Percentiles rank a stretch among this genome's conserved stretches.
Evolutionary conservation across 2,329 filamentous ascomycete genomes (phyloP).

Genomic region (Ascochyta viciae-villosae): DNA sequence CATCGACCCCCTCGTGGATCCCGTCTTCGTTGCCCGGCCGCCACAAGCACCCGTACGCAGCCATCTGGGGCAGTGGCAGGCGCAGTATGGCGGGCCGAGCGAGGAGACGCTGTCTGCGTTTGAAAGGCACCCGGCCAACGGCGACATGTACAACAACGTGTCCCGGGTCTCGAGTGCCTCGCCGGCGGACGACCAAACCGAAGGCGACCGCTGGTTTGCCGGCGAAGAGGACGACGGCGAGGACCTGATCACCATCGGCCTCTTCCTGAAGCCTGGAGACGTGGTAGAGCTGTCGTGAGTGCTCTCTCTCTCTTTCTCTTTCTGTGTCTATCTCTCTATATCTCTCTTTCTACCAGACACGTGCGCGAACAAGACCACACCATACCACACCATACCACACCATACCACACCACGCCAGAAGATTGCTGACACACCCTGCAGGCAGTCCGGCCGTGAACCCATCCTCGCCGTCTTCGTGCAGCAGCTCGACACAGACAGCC

Average conservation of each 20-base stretch:
- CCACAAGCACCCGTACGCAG: conserved; percentile 32
- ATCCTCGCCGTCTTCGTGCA: conserved; percentile 59
- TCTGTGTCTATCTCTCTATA: too few relatives aligned
- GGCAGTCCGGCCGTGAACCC: conserved; percentile 44
- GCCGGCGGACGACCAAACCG: conserved; percentile 34
- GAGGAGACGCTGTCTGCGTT: conserved; percentile 41
- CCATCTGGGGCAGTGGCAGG: conserved; percentile 53
- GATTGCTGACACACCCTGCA: background rate
- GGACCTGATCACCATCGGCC: conserved; percentile 44
- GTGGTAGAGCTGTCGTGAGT: conserved; percentile 55
- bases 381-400: too few relatives aligned
- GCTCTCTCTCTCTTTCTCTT: too few relatives aligned
- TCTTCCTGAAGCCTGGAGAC: conserved; percentile 54
- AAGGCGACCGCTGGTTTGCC: conserved; percentile 27
- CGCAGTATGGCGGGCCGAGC: conserved; percentile 46
- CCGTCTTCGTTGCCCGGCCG: conserved; percentile 22
- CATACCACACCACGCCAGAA: too few relatives aligned
- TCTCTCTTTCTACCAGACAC: background rate
- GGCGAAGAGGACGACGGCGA: conserved; percentile 36
- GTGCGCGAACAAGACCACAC: too few relatives aligned
- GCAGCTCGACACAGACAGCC: conserved; percentile 48
- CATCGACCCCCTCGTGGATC: conserved; percentile 15
- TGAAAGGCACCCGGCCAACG: conserved; percentile 35
- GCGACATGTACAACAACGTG: conserved; percentile 34
- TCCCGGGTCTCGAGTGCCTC: conserved; percentile 30